These are phyloP conservation scores for Syncephalastrum sp. DNA, from an alignment of 371 early-diverging fungal genomes.

Conservation along the genomic window DNA sequence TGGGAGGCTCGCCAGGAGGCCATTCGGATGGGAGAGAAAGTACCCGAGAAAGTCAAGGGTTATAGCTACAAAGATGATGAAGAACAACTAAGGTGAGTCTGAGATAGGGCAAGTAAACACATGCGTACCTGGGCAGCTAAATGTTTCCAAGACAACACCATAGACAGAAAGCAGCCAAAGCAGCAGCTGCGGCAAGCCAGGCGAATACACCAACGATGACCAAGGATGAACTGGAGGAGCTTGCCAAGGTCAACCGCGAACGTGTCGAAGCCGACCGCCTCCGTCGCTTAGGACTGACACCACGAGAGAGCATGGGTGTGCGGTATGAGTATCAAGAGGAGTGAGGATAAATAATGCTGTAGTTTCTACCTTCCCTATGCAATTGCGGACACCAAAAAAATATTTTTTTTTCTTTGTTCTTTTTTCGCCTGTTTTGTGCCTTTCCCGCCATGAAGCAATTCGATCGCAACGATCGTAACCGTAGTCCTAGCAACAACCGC, in stretches of 20 bases:
- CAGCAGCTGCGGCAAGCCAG: conserved; percentile 12
- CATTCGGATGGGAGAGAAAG: conserved; percentile 53
- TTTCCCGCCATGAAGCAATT: too few relatives aligned
- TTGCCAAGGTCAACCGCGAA: conserved; percentile 64
- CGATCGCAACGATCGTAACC: too few relatives aligned
- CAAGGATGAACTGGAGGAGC: conserved; percentile 59
- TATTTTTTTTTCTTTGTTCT: too few relatives aligned
- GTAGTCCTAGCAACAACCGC: too few relatives aligned
- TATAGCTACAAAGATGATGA: conserved; percentile 47
- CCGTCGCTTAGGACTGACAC: conserved; percentile 63
- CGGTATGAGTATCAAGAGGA: conserved; percentile 40
- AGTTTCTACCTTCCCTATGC: too few relatives aligned
- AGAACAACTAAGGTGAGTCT: conserved; percentile 42
- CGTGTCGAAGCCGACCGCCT: conserved; percentile 67
- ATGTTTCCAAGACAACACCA: conserved; percentile 23
- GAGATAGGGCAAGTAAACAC: neutral
- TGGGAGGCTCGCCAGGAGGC: conserved; percentile 63
- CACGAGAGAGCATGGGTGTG: conserved; percentile 50
- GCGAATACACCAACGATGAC: conserved; percentile 43
- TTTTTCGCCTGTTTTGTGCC: too few relatives aligned
- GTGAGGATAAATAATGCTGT: neutral
- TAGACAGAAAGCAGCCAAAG: conserved; percentile 21
- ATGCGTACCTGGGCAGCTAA: neutral
- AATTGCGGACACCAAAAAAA: too few relatives aligned
- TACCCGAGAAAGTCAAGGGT: neutral